These are phyloP conservation scores for Coniochaeta hoffmannii DNA, from an alignment of 2,329 filamentous ascomycete species.

Conservation along the genomic window DNA sequence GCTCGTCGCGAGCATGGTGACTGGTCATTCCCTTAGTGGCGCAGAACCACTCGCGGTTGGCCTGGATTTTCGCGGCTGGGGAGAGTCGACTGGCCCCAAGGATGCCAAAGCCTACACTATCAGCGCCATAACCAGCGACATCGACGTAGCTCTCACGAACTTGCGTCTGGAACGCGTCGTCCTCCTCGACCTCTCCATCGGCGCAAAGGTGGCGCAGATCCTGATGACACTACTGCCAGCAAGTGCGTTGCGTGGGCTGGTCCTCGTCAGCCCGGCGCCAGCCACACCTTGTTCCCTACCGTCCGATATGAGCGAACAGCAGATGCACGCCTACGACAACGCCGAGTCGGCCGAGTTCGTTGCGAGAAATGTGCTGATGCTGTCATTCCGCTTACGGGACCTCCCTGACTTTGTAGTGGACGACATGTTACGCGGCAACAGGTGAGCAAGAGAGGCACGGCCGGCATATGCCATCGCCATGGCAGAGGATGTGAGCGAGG, in stretches of 20 bases:
- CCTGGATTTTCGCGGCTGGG: slow-evolving; percentile 29
- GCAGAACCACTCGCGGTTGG: slow-evolving; percentile 15
- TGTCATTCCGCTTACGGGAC: slow-evolving; percentile 7
- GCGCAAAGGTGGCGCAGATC: slow-evolving; percentile 26
- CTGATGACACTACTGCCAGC: slow-evolving; percentile 12
- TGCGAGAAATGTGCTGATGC: slow-evolving; percentile 22
- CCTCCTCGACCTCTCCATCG: slow-evolving; percentile 30
- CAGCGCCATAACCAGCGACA: slow-evolving; percentile 13
- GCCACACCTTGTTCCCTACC: slow-evolving; percentile 22
- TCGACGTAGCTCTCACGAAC: slow-evolving; percentile 14
- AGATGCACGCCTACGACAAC: slow-evolving; percentile 23
- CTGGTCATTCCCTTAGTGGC: slow-evolving; percentile 11
- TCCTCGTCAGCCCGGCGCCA: slow-evolving; percentile 26
- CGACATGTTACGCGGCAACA: slow-evolving; percentile 22
- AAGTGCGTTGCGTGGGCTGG: slow-evolving; percentile 18
- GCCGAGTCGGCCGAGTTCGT: slow-evolving; percentile 21
- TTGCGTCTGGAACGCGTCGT: slow-evolving; percentile 17
- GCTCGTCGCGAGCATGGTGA: slow-evolving; percentile 14
- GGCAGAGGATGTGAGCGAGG: slow-evolving; percentile 21
- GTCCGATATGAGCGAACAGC: slow-evolving; percentile 23
- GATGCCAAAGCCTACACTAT: slow-evolving; percentile 20
- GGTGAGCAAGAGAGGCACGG: slow-evolving; percentile 24
- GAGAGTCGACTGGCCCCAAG: slow-evolving; percentile 22
- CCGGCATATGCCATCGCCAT: slow-evolving; percentile 25
- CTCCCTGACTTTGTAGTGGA: slow-evolving; percentile 10